Percentiles rank a stretch among this genome's conserved stretches.
Conservation (phyloP, 1,139 yeast species). For the Debaryomyces fabryi region DNA sequence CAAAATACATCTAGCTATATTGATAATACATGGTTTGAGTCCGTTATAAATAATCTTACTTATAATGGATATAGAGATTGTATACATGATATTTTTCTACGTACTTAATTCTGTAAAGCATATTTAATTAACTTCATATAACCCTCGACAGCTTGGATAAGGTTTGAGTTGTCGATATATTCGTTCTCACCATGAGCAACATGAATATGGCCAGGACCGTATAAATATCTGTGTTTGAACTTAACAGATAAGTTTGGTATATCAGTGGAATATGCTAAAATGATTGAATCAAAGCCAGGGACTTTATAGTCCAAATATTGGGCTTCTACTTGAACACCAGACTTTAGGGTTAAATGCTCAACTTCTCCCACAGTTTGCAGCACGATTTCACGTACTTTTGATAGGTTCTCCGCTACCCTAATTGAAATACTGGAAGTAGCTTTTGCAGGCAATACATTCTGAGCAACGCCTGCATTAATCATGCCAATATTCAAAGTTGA, state of each 20-base stretch:
- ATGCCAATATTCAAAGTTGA: conserved; percentile 64
- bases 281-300: conserved; percentile 61
- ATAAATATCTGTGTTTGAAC: conserved; percentile 49
- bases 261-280: conserved; percentile 66
- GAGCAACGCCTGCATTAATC: conserved; percentile 61
- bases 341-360: conserved; percentile 24
- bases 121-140: conserved; percentile 51
- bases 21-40: conserved; percentile 58
- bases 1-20: conserved; percentile 34
- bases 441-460: conserved; percentile 64
- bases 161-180: conserved; percentile 52
- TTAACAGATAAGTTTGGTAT: conserved; percentile 53
- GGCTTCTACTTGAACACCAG: conserved; percentile 30
- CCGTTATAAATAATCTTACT: conserved; percentile 41
- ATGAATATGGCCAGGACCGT: conserved; percentile 70
- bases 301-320: conserved; percentile 58
- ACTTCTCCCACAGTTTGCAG: conserved; percentile 33
- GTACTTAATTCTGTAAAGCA: conserved; percentile 15
- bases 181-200: conserved; percentile 71
- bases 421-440: conserved; percentile 55
- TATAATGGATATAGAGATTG: conserved; percentile 59
- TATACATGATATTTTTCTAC: conserved; percentile 32
- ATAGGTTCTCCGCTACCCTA: conserved; percentile 56
- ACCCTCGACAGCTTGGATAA: conserved; percentile 57
- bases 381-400: conserved; percentile 38